Conservation (phyloP, 257 asterid genomes). For the Prunella vulgaris region DNA sequence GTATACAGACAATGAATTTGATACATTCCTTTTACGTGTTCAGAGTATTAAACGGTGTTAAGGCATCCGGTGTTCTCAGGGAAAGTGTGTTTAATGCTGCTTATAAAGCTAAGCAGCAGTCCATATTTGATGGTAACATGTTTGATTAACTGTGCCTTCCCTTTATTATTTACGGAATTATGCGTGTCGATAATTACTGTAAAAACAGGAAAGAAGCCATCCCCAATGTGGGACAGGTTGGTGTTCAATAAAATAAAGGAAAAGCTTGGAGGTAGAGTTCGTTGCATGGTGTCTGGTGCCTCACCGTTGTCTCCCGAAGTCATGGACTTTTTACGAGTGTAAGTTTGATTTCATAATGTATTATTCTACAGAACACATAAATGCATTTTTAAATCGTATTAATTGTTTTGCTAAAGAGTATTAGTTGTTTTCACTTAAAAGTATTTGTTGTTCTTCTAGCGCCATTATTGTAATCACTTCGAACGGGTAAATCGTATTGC, state of each 20-base stretch:
- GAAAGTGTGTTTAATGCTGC: slow-evolving; percentile 74
- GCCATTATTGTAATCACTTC: too few species aligned
- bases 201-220: slow-evolving; percentile 55
- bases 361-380: neutral
- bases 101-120: slow-evolving; percentile 66
- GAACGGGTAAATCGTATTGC: too few species aligned
- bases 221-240: slow-evolving; percentile 73
- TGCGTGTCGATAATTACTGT: neutral
- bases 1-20: neutral
- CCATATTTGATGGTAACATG: slow-evolving; percentile 47
- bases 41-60: slow-evolving; percentile 60
- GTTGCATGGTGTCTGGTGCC: slow-evolving; percentile 73
- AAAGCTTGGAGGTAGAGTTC: slow-evolving; percentile 77
- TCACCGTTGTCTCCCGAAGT: slow-evolving; percentile 81
- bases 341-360: slow-evolving; percentile 26
- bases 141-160: neutral
- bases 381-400: neutral
- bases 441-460: too few species aligned
- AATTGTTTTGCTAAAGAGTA: neutral
- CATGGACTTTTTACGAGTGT: slow-evolving; percentile 76
- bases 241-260: slow-evolving; percentile 65
- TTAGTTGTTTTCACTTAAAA: neutral
- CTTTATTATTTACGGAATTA: neutral
- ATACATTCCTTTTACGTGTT: slow-evolving; percentile 6
- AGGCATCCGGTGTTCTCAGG: slow-evolving; percentile 53